Evolutionary conservation across 2,329 filamentous ascomycete genomes (phyloP), one percentile per base, ranked within the genome.

Genomic region (Colletotrichum sp.): DNA sequence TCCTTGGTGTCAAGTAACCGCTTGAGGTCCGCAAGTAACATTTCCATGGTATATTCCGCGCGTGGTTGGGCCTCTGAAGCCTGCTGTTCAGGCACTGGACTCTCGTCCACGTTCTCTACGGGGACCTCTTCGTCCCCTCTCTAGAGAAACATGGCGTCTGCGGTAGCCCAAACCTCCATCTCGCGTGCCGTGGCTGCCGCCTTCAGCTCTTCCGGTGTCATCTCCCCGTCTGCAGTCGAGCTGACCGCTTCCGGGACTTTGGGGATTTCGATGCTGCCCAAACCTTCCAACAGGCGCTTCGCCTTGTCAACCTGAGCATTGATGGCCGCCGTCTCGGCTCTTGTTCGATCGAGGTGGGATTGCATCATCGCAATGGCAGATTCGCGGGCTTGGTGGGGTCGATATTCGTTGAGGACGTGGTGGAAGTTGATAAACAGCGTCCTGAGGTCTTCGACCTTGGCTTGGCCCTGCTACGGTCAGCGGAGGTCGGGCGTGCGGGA

Each of bases 361-460:
- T 98, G 94, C 93, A 98, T 95, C 86, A 96, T 90, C 77, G 93
- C 85, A 36, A 98, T 98, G 72, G 98, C 87, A 33, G 93, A 95
- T 85, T 98, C 96, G 58, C 96, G 87, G 29, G 96, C 95, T 84
- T 98, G 96, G 81, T 98, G 96, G 12, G 96, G 96, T 36, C 96
- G 90, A 84, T 98, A 98, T 82, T 98, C 93, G 82, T 99, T 99
- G 77, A 98, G 91, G 68, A 98, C 89, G 80, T 97, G 95, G 83
- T 98, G 95, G 80, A 97, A 93, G 82, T 98, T 98, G 82, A 96
- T 92, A 76, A 98, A 93, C 33, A 98, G 86, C 18, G 93, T 95
- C 78, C 93, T 90, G 36, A 99, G 84, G 82, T 98, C 93, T 58
- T 91, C 87, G 59, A 96, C 88, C 81, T 98, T 98, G 55, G 91